Evolutionary conservation across 441 rosid species (phyloP), one percentile per base, ranked within the genome.

Genomic region (Mallotus japonicus): DNA sequence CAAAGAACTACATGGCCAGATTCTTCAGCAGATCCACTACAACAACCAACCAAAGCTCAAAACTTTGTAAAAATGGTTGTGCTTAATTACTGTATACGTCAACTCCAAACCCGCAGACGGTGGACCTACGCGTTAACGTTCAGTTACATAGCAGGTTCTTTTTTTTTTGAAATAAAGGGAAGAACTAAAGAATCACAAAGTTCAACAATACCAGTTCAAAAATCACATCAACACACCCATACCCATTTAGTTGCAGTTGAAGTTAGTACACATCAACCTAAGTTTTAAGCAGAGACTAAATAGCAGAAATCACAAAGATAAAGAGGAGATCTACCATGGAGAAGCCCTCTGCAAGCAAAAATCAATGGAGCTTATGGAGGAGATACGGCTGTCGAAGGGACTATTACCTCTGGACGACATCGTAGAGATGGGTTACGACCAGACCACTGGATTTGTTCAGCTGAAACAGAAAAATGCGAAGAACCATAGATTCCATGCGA

Each of bases 91-190:
- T 37, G 40, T 37, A 37, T 37, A 37, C 6, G 98, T 49, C 96
- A 91, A 84, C 88, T 91, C 76, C 97, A 95, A 85, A 85, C 82
- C 67, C 95, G 97, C 64, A 92, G 99, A 20, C 82, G 92, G 15
- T 91, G 98, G 97, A 85, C 96, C 46, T 95, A 92, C 79, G 97
- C 93, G 4, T 72, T 92, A 17, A 83, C 97, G 20, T 95, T 95
- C 87, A 87, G 96, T 78, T 88, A 92, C 87, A 75, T 89, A 69
- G 96, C 98, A 0, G 97, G 97, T 1, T 95, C n/a, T n/a, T n/a
- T n/a, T n/a, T n/a, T n/a, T n/a, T n/a, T n/a, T n/a, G n/a, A n/a
- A n/a, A n/a, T n/a, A n/a, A n/a, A n/a, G n/a, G n/a, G n/a, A n/a
- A n/a, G n/a, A n/a, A n/a, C n/a, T n/a, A n/a, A n/a, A n/a, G n/a